These are phyloP conservation scores for Fragilaria crotonensis DNA, from an alignment of 108 stramenopile genomes.

Conservation along the genomic window DNA sequence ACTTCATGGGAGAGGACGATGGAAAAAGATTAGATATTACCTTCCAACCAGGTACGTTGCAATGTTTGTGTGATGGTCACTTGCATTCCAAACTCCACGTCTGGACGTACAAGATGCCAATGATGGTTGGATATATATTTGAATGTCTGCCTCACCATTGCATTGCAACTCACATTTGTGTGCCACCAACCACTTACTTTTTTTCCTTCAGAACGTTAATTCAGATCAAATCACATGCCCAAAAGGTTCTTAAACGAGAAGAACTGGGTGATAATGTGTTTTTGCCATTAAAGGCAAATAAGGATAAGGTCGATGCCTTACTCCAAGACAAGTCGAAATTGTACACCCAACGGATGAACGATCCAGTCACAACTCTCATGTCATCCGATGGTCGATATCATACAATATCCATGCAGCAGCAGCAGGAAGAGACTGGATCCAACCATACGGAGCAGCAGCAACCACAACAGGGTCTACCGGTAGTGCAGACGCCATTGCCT, in stretches of 20 bases:
- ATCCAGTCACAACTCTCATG: not conserved
- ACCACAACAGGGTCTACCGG: too few relatives aligned
- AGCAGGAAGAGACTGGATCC: too few relatives aligned
- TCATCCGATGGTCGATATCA: not conserved
- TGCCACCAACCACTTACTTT: too few relatives aligned
- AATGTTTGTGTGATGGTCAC: not conserved
- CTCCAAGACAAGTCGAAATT: conserved; percentile 1
- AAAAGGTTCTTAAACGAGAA: conserved; percentile 49
- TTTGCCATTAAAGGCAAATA: conserved; percentile 35
- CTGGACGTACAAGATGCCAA: too few relatives aligned
- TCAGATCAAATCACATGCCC: conserved; percentile 58
- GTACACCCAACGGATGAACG: not conserved
- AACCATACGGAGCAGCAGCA: too few relatives aligned
- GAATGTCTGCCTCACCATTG: too few relatives aligned
- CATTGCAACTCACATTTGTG: too few relatives aligned
- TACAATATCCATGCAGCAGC: too few relatives aligned
- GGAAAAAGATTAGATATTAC: conserved; percentile 79
- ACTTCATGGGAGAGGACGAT: conserved; percentile 78
- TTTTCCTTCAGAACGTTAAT: conserved; percentile 39
- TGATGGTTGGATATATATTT: too few relatives aligned
- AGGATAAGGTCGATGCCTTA: conserved; percentile 19
- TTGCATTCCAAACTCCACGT: not conserved
- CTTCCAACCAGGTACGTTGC: conserved; percentile 36
- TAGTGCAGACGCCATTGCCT: too few relatives aligned
- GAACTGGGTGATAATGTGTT: conserved; percentile 47